Evolutionary conservation across 202 grass and related monocot genomes (phyloP).

Genomic region (Setaria viridis): DNA sequence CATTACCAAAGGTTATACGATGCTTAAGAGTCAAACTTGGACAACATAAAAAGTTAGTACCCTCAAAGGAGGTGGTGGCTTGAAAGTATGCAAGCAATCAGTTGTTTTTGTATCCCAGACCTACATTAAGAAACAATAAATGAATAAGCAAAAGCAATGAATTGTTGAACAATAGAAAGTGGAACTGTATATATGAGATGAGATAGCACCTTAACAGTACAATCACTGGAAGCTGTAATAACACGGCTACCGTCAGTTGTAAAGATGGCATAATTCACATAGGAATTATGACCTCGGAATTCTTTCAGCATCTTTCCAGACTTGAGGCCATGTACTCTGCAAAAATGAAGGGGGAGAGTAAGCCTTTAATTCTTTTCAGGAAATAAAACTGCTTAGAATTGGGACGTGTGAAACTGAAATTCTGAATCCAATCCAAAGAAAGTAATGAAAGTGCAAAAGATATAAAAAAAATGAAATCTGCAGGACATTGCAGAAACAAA

Average conservation of each 20-base stretch:
- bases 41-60: constrained; percentile 54
- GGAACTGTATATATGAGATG: constrained; percentile 19
- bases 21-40: constrained; percentile 16
- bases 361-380: constrained; percentile 20
- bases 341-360: constrained; percentile 31
- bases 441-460: neutral
- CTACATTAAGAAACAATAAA: constrained; percentile 55
- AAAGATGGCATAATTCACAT: constrained; percentile 96
- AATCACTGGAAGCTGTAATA: constrained; percentile 98
- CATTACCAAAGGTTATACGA: constrained; percentile 34
- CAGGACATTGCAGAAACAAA: constrained; percentile 16
- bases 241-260: constrained; percentile 86
- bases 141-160: constrained; percentile 34
- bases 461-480: constrained; percentile 13
- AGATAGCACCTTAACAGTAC: constrained; percentile 82
- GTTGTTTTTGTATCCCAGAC: constrained; percentile 98
- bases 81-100: constrained; percentile 97
- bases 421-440: constrained; percentile 31
- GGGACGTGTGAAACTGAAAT: constrained; percentile 34
- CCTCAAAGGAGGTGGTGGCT: constrained; percentile 93
- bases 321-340: constrained; percentile 95
- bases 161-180: constrained; percentile 33
- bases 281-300: constrained; percentile 91
- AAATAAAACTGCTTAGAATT: constrained; percentile 29
- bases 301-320: constrained; percentile 99